A percentile compares a stretch with the other conserved stretches of the same genome.
phyloP scores from a whole-genome alignment of 164 flowering plant species.

The Aristolochia californica region DNA sequence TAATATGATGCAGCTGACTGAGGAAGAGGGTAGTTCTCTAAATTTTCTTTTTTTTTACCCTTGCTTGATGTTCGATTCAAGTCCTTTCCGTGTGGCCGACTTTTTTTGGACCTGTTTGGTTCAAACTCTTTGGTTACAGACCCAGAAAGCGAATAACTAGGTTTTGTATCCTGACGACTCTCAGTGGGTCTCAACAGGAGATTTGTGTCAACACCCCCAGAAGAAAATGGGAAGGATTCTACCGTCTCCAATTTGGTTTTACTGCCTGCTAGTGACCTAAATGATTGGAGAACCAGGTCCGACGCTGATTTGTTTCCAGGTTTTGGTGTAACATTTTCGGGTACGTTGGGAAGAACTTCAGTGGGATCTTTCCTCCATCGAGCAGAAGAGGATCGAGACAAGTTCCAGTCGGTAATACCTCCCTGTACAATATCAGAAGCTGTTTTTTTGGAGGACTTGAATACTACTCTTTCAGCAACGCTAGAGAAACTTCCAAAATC shows the following conservation, averaged over 20 bases:
- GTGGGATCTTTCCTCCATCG: slow-evolving; percentile 6
- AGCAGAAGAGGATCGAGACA: slow-evolving; percentile 6
- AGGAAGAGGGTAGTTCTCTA: slow-evolving; percentile 33
- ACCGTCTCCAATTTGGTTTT: slow-evolving; percentile 9
- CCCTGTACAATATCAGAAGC: slow-evolving; percentile 13
- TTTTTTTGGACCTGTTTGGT: too few species aligned
- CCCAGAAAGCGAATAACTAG: slow-evolving; percentile 5
- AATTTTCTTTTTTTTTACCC: slow-evolving; percentile 14
- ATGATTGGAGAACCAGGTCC: slow-evolving; percentile 17
- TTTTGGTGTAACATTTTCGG: slow-evolving; percentile 10
- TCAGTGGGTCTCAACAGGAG: slow-evolving; percentile 10
- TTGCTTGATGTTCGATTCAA: slow-evolving; percentile 21
- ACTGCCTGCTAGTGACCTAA: slow-evolving; percentile 14
- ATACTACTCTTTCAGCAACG: slow-evolving; percentile 9
- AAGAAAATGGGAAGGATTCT: slow-evolving; percentile 14
- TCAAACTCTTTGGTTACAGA: slow-evolving; percentile 9
- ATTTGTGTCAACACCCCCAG: background rate
- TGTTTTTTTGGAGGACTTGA: slow-evolving; percentile 12
- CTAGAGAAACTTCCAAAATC: slow-evolving; percentile 10
- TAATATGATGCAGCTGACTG: slow-evolving; percentile 55
- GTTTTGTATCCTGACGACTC: slow-evolving; percentile 5
- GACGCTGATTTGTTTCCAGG: slow-evolving; percentile 14
- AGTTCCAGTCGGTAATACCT: slow-evolving; percentile 4
- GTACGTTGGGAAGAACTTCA: slow-evolving; percentile 5
- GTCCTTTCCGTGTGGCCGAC: background rate